Evolutionary conservation across 495 filamentous ascomycete species (phyloP).

Genomic region (Oidiodendron maius): DNA sequence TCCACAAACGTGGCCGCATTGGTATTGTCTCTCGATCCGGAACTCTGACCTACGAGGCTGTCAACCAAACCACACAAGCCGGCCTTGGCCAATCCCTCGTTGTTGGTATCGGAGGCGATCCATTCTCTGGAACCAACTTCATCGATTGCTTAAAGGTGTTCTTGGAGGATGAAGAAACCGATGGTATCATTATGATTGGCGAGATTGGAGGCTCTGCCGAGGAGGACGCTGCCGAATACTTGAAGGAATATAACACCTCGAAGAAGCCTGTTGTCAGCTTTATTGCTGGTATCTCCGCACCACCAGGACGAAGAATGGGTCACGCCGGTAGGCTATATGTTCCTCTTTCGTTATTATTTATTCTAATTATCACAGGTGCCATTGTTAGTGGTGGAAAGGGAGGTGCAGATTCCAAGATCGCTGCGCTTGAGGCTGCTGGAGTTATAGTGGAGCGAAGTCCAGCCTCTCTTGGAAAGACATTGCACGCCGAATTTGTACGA

Average conservation of each 20-base stretch:
- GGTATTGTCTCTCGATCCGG: conserved; percentile 98
- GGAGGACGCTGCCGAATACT: conserved; percentile 95
- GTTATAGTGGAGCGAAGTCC: conserved; percentile 96
- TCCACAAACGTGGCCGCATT: conserved; percentile 98
- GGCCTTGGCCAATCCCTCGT: conserved; percentile 97
- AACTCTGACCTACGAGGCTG: conserved; percentile 98
- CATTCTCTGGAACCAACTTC: conserved; percentile 98
- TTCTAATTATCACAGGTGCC: conserved; percentile 47
- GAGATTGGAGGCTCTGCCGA: conserved; percentile 97
- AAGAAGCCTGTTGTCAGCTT: conserved; percentile 97
- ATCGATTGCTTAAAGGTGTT: conserved; percentile 98
- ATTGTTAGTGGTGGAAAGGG: conserved; percentile 98
- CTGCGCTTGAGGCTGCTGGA: conserved; percentile 85
- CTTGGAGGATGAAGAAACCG: conserved; percentile 91
- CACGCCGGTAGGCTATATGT: conserved; percentile 64
- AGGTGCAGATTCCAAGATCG: conserved; percentile 95
- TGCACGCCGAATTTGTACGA: conserved; percentile 93
- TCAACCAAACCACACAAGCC: conserved; percentile 97
- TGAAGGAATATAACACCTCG: conserved; percentile 80
- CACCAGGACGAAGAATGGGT: conserved; percentile 94
- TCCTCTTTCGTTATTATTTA: neutral
- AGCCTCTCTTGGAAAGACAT: conserved; percentile 80
- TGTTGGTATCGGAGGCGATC: conserved; percentile 96
- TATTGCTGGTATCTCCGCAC: conserved; percentile 96
- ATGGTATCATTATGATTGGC: conserved; percentile 99